These are phyloP conservation scores for Purshia tridentata DNA, from an alignment of 306 rosid species.

Conservation along the genomic window DNA sequence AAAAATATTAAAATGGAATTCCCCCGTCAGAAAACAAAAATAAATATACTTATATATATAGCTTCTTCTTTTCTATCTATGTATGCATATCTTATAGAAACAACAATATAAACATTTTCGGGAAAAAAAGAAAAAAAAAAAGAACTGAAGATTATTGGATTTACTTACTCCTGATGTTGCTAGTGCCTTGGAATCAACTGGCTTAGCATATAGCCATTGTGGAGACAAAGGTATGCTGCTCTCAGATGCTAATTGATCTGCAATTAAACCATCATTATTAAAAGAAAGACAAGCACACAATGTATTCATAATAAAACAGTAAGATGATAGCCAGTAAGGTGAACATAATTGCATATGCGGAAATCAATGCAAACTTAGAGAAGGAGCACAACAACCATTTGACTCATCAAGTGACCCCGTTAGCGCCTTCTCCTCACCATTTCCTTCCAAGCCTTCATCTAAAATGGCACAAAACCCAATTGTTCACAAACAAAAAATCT, in stretches of 20 bases:
- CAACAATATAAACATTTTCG: neutral
- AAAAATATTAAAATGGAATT: neutral
- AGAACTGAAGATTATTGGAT: neutral
- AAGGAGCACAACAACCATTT: conserved; percentile 42
- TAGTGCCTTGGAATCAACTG: conserved; percentile 48
- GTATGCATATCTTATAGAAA: neutral
- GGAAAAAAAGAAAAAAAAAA: neutral
- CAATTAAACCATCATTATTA: conserved; percentile 12
- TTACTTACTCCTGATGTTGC: conserved; percentile 46
- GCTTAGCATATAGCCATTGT: conserved; percentile 73
- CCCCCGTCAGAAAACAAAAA: neutral
- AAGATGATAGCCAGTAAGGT: neutral
- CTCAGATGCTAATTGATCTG: conserved; percentile 60
- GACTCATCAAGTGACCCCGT: conserved; percentile 41
- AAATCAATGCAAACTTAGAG: neutral
- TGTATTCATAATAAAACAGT: neutral
- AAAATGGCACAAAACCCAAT: conserved; percentile 28
- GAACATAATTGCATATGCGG: neutral
- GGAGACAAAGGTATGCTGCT: conserved; percentile 69
- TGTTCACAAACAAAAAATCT: conserved; percentile 5
- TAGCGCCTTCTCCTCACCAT: conserved; percentile 46
- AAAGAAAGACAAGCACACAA: neutral
- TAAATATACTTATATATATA: neutral
- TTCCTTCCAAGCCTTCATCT: conserved; percentile 55
- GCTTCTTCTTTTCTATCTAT: no score